Evolutionary conservation across 768 basidiomycete species (phyloP).

Genomic region (Podaxis sp.): DNA sequence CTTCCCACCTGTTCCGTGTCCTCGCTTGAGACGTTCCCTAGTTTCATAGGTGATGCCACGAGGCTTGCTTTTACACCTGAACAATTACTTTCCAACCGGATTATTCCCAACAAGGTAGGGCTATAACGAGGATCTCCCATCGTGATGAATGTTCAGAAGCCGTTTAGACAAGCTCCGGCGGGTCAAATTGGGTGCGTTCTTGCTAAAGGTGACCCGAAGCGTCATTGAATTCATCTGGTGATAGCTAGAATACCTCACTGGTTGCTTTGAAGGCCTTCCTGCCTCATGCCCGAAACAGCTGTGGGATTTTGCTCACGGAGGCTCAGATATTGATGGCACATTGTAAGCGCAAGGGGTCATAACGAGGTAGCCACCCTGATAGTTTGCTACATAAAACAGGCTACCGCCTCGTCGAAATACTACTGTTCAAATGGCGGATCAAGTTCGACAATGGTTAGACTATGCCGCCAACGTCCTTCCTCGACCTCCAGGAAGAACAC

Average conservation of each 20-base stretch:
- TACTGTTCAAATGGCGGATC: neutral
- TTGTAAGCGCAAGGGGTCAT: neutral
- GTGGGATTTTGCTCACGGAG: conserved; percentile 12
- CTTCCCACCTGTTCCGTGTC: neutral
- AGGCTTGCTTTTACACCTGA: conserved; percentile 8
- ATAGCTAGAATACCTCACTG: conserved; percentile 8
- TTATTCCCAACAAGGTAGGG: conserved; percentile 5
- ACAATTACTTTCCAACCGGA: neutral
- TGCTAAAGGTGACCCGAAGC: neutral
- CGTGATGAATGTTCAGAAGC: too few species aligned
- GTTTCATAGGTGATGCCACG: conserved; percentile 10
- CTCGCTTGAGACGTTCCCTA: neutral
- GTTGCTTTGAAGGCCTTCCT: conserved; percentile 6
- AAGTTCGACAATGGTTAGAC: conserved; percentile 5
- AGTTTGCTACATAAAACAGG: neutral
- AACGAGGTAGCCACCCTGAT: neutral
- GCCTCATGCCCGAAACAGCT: conserved; percentile 3
- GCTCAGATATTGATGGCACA: neutral
- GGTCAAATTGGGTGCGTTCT: conserved; percentile 7
- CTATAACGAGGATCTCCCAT: neutral
- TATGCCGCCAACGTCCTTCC: conserved; percentile 11
- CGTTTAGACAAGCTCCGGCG: conserved; percentile 12
- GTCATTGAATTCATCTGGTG: neutral
- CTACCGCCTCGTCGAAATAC: neutral
- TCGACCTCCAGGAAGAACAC: neutral